phyloP scores from a whole-genome alignment of 768 basidiomycete genomes.

The Hemileccinum rubropunctum region DNA sequence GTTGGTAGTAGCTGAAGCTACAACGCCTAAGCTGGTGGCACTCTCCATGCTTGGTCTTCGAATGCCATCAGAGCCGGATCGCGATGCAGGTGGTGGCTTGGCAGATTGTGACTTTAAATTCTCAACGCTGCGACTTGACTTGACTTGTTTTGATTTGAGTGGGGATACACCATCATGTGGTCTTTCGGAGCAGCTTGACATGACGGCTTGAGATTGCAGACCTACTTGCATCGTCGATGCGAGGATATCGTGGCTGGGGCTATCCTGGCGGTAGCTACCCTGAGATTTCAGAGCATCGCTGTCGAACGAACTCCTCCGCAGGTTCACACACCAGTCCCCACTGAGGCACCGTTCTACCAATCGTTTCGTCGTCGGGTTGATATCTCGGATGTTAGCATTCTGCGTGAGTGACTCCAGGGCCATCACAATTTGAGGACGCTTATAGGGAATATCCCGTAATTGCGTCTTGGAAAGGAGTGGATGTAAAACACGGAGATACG shows the following conservation, averaged over 20 bases:
- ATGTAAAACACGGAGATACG: constrained; percentile 93
- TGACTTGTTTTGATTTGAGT: constrained; percentile 45
- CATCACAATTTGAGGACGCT: constrained; percentile 84
- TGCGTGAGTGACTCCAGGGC: constrained; percentile 75
- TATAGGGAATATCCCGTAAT: constrained; percentile 80
- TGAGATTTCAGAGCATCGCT: constrained; percentile 28
- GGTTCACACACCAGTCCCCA: constrained; percentile 82
- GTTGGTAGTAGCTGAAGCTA: constrained; percentile 25
- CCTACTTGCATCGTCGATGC: constrained; percentile 35
- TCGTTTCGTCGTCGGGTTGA: constrained; percentile 84
- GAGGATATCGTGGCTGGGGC: constrained; percentile 43
- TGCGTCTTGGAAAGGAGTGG: constrained; percentile 95
- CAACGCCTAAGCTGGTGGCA: constrained; percentile 27
- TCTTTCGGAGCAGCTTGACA: constrained; percentile 12
- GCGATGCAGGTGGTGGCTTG: constrained; percentile 29
- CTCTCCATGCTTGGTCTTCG: constrained; percentile 43
- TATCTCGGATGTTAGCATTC: constrained; percentile 73
- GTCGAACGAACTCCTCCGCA: constrained; percentile 42
- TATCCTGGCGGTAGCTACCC: constrained; percentile 33
- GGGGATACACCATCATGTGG: constrained; percentile 13
- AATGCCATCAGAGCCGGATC: constrained; percentile 34
- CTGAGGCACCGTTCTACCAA: constrained; percentile 88
- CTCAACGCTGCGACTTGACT: constrained; percentile 67
- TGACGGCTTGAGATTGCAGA: constrained; percentile 1
- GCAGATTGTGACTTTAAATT: constrained; percentile 39